A percentile compares a stretch with the other conserved stretches of the same genome.
Conservation (phyloP, 805 yeast genomes). For the Hanseniaspora taiwanica region DNA sequence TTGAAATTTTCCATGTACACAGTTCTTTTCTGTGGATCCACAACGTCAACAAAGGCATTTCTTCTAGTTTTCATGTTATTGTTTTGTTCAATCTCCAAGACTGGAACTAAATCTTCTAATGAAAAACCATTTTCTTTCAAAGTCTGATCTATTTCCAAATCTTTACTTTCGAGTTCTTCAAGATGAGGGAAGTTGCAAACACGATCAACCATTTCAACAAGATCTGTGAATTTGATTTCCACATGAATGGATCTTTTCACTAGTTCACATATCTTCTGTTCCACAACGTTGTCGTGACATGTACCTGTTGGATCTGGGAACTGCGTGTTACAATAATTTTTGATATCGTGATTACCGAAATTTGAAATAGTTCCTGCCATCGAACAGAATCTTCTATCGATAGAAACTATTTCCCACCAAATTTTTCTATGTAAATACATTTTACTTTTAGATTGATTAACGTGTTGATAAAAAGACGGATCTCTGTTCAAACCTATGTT, state of each 20-base stretch:
- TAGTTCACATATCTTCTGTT: slow-evolving; percentile 3
- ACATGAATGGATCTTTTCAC: not conserved
- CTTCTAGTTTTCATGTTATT: not conserved
- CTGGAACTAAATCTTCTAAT: not conserved
- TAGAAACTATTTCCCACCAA: slow-evolving; percentile 4
- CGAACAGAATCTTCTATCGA: slow-evolving; percentile 4
- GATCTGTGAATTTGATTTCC: not conserved
- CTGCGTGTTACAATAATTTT: slow-evolving; percentile 1
- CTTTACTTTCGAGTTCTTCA: not conserved
- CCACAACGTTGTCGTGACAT: not conserved
- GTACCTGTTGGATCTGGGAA: slow-evolving; percentile 1
- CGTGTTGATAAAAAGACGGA: slow-evolving; percentile 2
- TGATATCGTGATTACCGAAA: not conserved
- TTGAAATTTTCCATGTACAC: slow-evolving; percentile 1
- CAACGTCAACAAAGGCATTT: slow-evolving; percentile 4
- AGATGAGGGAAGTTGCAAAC: slow-evolving; percentile 1
- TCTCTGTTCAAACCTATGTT: slow-evolving; percentile 7
- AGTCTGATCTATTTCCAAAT: not conserved
- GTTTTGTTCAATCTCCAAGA: not conserved
- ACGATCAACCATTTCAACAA: slow-evolving; percentile 1
- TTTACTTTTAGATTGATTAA: not conserved
- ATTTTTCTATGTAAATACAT: slow-evolving; percentile 4
- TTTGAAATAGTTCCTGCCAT: slow-evolving; percentile 4
- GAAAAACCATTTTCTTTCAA: not conserved
- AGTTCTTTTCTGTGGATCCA: not conserved